Evolutionary conservation across 495 filamentous ascomycete genomes (phyloP).

Genomic region (Xylaria scruposa): DNA sequence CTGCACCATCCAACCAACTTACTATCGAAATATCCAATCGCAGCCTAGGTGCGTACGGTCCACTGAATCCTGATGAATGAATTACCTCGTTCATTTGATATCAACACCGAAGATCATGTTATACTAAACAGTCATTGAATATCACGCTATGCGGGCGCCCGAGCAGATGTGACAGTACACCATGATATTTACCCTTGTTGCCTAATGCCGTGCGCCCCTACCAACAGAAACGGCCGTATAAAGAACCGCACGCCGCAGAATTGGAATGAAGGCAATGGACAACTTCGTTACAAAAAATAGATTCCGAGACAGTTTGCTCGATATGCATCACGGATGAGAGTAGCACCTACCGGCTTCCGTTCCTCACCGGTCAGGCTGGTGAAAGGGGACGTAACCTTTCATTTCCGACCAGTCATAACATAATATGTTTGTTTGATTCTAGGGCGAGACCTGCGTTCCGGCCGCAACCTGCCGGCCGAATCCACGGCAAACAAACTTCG

Average conservation of each 20-base stretch:
- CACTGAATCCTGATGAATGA: background rate
- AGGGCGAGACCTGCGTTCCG: background rate
- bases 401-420: background rate
- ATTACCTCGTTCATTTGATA: background rate
- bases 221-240: background rate
- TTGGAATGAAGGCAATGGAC: background rate
- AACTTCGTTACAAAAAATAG: background rate
- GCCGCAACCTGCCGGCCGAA: background rate
- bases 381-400: slow-evolving; percentile 4
- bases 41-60: background rate
- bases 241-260: background rate
- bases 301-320: slow-evolving; percentile 4
- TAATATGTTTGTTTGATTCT: background rate
- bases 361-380: background rate
- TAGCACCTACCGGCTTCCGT: slow-evolving; percentile 1
- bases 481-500: background rate
- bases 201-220: background rate
- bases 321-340: slow-evolving; percentile 1
- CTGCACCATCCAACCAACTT: background rate
- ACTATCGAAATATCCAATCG: background rate
- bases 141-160: background rate
- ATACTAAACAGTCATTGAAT: background rate
- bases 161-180: background rate
- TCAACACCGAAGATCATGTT: background rate
- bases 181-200: background rate